These are phyloP conservation scores for Lodderomyces pseudojiufengensis DNA, from an alignment of 1,139 yeast genomes.

Conservation along the genomic window DNA sequence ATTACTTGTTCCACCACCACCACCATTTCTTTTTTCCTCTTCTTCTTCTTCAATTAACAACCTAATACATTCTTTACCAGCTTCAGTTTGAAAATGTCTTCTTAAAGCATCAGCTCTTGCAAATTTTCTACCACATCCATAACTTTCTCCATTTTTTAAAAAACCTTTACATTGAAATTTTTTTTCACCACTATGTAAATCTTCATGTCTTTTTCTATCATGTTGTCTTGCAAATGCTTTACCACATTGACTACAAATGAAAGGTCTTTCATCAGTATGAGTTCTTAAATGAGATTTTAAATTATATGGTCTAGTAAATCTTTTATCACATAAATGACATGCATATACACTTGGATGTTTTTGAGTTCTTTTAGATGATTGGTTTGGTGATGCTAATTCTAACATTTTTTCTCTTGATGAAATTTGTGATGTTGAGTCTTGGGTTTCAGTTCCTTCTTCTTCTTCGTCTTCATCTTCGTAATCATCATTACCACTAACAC, in stretches of 20 bases:
- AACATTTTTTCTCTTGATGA: constrained; percentile 55
- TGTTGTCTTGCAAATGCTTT: constrained; percentile 96
- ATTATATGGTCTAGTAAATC: constrained; percentile 90
- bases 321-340: constrained; percentile 80
- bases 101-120: constrained; percentile 96
- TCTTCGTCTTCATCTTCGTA: constrained; percentile 16
- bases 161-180: constrained; percentile 79
- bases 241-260: constrained; percentile 79
- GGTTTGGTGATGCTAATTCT: constrained; percentile 56
- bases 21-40: constrained; percentile 15
- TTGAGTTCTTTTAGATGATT: constrained; percentile 53
- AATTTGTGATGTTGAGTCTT: constrained; percentile 13
- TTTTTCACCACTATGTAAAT: constrained; percentile 87
- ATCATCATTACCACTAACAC: constrained; percentile 13
- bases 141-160: constrained; percentile 57
- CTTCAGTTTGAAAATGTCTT: constrained; percentile 90
- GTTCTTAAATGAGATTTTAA: constrained; percentile 87
- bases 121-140: constrained; percentile 94
- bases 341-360: constrained; percentile 78
- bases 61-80: constrained; percentile 80
- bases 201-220: constrained; percentile 91
- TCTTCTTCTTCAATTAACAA: constrained; percentile 67
- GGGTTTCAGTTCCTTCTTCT: constrained; percentile 14
- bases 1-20: constrained; percentile 2
- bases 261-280: constrained; percentile 93